A percentile compares a stretch with the other conserved stretches of the same genome.
Evolutionary conservation across 2,329 filamentous ascomycete genomes (phyloP).

Genomic region (Fusarium liriodendri): DNA sequence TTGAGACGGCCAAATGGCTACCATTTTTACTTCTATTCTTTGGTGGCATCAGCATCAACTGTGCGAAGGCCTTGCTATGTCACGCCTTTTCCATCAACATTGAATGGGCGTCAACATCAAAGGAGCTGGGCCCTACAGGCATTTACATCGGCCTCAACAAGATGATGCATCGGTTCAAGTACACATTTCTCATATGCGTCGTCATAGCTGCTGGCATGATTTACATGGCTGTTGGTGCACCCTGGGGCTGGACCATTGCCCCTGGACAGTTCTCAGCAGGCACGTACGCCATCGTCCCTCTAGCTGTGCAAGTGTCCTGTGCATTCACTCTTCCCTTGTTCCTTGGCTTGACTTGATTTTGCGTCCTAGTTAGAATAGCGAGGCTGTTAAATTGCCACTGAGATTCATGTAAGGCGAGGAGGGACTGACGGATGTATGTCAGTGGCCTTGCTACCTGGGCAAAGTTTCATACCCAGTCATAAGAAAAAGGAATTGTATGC

Average conservation of each 20-base stretch:
- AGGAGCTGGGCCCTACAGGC: slow-evolving; percentile 44
- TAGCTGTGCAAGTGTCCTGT: slow-evolving; percentile 42
- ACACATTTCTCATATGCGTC: slow-evolving; percentile 43
- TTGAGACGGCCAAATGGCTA: slow-evolving; percentile 42
- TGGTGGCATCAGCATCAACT: slow-evolving; percentile 45
- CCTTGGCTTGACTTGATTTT: slow-evolving; percentile 39
- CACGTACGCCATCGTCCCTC: slow-evolving; percentile 41
- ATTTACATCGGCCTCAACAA: slow-evolving; percentile 50
- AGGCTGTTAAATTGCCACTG: background rate
- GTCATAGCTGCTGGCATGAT: slow-evolving; percentile 40
- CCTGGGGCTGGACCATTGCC: slow-evolving; percentile 42
- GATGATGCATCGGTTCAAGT: slow-evolving; percentile 60
- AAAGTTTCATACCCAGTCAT: background rate
- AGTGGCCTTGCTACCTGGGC: background rate
- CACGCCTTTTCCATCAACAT: slow-evolving; percentile 45
- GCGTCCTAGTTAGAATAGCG: background rate
- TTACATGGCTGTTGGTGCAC: slow-evolving; percentile 41
- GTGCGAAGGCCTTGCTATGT: slow-evolving; percentile 42
- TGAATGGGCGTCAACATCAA: slow-evolving; percentile 45
- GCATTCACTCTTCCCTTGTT: slow-evolving; percentile 39
- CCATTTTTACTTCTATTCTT: slow-evolving; percentile 46
- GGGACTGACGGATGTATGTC: background rate
- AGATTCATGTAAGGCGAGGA: background rate
- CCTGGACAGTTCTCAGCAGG: slow-evolving; percentile 40
- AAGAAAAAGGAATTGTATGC: background rate